These are phyloP conservation scores for Pezicula neosporulosa DNA, from an alignment of 2,329 filamentous ascomycete genomes.

Conservation along the genomic window DNA sequence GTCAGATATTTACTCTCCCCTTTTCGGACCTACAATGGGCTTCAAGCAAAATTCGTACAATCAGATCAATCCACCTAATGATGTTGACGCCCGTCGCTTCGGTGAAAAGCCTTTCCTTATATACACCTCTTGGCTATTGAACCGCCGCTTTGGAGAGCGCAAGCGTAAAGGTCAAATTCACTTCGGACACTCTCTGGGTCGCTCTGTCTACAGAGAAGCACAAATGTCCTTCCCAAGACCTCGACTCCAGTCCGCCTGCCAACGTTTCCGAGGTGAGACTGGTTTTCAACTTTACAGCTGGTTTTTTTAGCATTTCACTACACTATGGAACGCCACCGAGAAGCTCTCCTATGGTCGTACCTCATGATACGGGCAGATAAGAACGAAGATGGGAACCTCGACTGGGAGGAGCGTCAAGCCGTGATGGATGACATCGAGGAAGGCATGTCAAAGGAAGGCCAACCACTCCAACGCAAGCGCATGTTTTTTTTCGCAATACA, in stretches of 20 bases:
- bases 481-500: conserved; percentile 36
- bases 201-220: conserved; percentile 35
- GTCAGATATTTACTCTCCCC: conserved; percentile 39
- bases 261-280: conserved; percentile 39
- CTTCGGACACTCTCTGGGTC: conserved; percentile 38
- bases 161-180: conserved; percentile 39
- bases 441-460: conserved; percentile 30
- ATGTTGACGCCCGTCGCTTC: conserved; percentile 24
- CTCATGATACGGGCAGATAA: conserved; percentile 35
- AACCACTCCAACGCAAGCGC: conserved; percentile 29
- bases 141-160: conserved; percentile 40
- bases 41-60: conserved; percentile 41
- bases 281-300: conserved; percentile 40
- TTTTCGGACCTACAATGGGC: conserved; percentile 38
- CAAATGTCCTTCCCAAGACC: conserved; percentile 38
- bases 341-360: conserved; percentile 40
- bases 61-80: conserved; percentile 30
- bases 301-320: conserved; percentile 40
- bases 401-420: conserved; percentile 34
- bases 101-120: conserved; percentile 41
- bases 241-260: conserved; percentile 33
- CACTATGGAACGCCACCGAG: conserved; percentile 38
- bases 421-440: conserved; percentile 34
- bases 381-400: conserved; percentile 35
- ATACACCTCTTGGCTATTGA: conserved; percentile 41